phyloP scores from a whole-genome alignment of 805 yeast genomes.

The Cyberlindnera samutprakarnensis region DNA sequence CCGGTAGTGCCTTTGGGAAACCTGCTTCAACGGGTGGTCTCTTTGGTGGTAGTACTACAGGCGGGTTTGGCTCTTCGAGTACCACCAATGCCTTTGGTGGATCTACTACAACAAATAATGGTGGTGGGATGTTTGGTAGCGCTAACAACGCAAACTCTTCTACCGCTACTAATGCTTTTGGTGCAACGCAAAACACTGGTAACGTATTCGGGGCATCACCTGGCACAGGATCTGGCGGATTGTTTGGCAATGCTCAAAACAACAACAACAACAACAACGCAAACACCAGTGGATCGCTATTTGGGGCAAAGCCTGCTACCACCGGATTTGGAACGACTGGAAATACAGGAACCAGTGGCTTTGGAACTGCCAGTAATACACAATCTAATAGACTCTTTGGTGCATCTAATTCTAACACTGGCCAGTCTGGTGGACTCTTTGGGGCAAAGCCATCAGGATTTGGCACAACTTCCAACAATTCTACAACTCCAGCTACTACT shows the following conservation, averaged over 20 bases:
- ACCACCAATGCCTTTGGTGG: slow-evolving; percentile 13
- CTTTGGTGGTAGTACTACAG: slow-evolving; percentile 10
- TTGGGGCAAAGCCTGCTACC: neutral
- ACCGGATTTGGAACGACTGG: slow-evolving; percentile 1
- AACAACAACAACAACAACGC: neutral
- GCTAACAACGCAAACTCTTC: too few relatives aligned
- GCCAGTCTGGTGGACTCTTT: slow-evolving; percentile 6
- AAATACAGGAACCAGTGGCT: too few relatives aligned
- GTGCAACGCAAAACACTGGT: slow-evolving; percentile 4
- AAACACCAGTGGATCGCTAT: slow-evolving; percentile 6
- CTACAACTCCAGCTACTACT: neutral
- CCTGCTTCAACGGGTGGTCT: slow-evolving; percentile 19
- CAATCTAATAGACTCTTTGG: slow-evolving; percentile 31
- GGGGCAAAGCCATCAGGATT: slow-evolving; percentile 14
- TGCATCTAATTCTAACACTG: slow-evolving; percentile 21
- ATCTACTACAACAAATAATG: neutral
- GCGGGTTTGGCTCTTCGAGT: slow-evolving; percentile 7
- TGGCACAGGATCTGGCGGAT: slow-evolving; percentile 1
- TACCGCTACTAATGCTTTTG: slow-evolving; percentile 16
- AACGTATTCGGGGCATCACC: slow-evolving; percentile 1
- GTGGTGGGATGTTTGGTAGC: slow-evolving; percentile 4
- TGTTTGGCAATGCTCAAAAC: neutral
- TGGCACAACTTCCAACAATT: too few relatives aligned
- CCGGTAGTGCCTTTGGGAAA: slow-evolving; percentile 16
- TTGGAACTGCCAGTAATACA: too few relatives aligned